Conservation (phyloP, 352 stramenopile species). For the Labyrinthula sp. region DNA sequence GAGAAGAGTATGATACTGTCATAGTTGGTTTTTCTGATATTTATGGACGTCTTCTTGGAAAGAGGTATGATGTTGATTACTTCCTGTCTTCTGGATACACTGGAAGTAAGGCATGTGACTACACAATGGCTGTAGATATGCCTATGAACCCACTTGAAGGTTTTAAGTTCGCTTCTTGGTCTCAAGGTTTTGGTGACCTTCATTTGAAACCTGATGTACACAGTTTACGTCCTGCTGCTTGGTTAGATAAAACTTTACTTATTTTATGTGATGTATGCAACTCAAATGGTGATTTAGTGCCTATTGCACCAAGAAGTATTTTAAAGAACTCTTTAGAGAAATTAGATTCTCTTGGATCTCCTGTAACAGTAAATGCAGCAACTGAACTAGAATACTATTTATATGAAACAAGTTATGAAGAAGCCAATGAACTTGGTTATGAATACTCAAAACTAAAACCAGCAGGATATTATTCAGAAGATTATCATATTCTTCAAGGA, state of each 20-base stretch:
- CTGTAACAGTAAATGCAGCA: constrained; percentile 10
- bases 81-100: neutral
- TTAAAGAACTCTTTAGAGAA: constrained; percentile 5
- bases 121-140: constrained; percentile 23
- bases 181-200: constrained; percentile 22
- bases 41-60: constrained; percentile 26
- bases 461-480: constrained; percentile 21
- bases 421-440: constrained; percentile 13
- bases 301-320: constrained; percentile 17
- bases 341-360: constrained; percentile 1
- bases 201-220: constrained; percentile 14
- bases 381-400: constrained; percentile 29
- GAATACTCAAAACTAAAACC: constrained; percentile 18
- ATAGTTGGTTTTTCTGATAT: constrained; percentile 18
- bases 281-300: constrained; percentile 12
- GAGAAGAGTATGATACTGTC: no score
- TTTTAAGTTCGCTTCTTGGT: constrained; percentile 15
- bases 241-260: constrained; percentile 13
- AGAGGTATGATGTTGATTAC: constrained; percentile 18
- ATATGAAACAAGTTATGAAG: constrained; percentile 16
- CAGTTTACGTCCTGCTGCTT: constrained; percentile 12
- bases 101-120: constrained; percentile 22
- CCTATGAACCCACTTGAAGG: constrained; percentile 25
- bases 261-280: constrained; percentile 23
- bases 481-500: constrained; percentile 30